phyloP scores from a whole-genome alignment of 106 monocot genomes.

The Phalaenopsis equestris region DNA sequence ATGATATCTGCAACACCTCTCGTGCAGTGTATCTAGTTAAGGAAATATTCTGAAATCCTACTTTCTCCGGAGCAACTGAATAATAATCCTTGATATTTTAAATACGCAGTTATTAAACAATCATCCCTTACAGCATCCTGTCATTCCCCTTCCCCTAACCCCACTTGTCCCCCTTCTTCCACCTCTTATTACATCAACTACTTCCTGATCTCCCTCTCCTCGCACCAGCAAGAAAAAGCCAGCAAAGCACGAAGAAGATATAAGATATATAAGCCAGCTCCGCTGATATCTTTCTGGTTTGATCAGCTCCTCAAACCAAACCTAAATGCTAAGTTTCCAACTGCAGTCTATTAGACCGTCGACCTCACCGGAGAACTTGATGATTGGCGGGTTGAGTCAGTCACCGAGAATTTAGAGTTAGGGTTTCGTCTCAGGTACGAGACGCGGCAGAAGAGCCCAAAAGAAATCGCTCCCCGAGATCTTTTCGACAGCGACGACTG shows the following conservation, averaged over 20 bases:
- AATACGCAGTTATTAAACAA: neutral
- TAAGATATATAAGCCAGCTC: too few species aligned
- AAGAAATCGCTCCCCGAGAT: conserved; percentile 9
- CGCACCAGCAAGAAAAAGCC: too few species aligned
- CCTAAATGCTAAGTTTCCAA: neutral
- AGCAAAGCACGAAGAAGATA: too few species aligned
- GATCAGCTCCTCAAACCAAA: neutral
- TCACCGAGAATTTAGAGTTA: neutral
- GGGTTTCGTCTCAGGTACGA: neutral
- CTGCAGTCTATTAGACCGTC: neutral
- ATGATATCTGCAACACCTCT: neutral
- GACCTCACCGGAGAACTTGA: neutral
- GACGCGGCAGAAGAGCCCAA: conserved; percentile 1
- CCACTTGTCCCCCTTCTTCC: neutral
- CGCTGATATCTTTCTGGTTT: neutral
- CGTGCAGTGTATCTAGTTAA: neutral
- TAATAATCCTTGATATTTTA: conserved; percentile 20
- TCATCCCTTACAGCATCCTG: neutral
- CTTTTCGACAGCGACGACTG: conserved; percentile 5
- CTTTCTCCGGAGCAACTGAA: conserved; percentile 18
- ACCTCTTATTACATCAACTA: neutral
- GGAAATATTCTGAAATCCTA: conserved; percentile 6
- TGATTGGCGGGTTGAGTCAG: neutral
- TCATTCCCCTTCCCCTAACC: neutral
- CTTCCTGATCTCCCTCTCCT: too few species aligned